Conservation (phyloP, 2,329 filamentous ascomycete species). For the Helotiales sp. region DNA sequence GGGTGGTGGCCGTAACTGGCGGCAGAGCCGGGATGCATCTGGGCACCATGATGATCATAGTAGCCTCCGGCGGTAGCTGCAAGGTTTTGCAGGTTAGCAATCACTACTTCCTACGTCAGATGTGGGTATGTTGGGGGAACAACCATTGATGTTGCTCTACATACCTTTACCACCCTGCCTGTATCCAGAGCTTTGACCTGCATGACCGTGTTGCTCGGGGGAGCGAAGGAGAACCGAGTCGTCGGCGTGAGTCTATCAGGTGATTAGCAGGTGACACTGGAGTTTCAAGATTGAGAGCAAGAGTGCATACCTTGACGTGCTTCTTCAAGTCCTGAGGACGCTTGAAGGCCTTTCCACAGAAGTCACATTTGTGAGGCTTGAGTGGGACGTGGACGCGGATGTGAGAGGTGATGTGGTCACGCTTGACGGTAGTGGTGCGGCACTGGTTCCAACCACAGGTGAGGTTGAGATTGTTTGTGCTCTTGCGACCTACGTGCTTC, state of each 20-base stretch:
- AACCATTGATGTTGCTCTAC: constrained; percentile 37
- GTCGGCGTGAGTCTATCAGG: constrained; percentile 79
- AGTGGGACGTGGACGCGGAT: constrained; percentile 98
- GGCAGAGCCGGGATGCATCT: constrained; percentile 62
- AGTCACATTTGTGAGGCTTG: constrained; percentile 98
- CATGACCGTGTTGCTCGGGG: constrained; percentile 40
- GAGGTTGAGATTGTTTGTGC: constrained; percentile 97
- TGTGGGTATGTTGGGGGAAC: constrained; percentile 31
- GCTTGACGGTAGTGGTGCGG: constrained; percentile 95
- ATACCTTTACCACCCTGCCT: constrained; percentile 52
- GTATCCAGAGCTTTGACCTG: constrained; percentile 50
- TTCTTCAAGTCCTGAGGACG: constrained; percentile 98
- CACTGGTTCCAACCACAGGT: constrained; percentile 98
- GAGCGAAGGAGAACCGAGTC: constrained; percentile 73
- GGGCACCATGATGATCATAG: constrained; percentile 67
- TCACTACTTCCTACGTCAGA: constrained; percentile 40
- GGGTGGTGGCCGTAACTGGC: constrained; percentile 59
- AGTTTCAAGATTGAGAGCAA: neutral
- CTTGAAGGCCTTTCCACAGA: constrained; percentile 99
- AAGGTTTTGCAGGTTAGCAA: constrained; percentile 43
- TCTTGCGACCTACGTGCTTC: constrained; percentile 97
- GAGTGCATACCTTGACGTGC: constrained; percentile 77
- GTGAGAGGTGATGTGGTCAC: constrained; percentile 98
- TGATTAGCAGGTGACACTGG: constrained; percentile 35
- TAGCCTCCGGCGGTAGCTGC: constrained; percentile 49